Base-by-base conservation (phyloP, 1,284 basidiomycete species). In the Schizopora paradoxa region DNA sequence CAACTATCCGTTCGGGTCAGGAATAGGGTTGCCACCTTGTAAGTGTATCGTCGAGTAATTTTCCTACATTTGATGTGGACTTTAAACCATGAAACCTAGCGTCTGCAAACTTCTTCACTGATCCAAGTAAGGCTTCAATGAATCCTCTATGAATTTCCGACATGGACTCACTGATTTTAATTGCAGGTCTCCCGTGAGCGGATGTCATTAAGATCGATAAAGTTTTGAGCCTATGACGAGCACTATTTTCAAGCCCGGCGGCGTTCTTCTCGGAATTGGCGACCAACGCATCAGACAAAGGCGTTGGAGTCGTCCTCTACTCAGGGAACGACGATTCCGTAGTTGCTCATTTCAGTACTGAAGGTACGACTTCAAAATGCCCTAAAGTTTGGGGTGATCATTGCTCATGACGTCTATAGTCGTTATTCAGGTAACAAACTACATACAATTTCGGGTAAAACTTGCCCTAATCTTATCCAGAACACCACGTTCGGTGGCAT, bases 401-500 rank as follows among this genome's bases (percentile, higher is more conserved):
- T 38, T 47, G 25, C 53, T 8, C 10, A 10, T 31, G 28, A 31
- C 8, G 13, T 45, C 27, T 31, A 19, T 10, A 31, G 28, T 31
- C 69, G 56, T 66, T 47, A 45, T 50, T 46, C 4, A 52, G 82
- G 82, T 82, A 31, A 66, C 73, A 10, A 85, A 84, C 22, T 82
- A 83, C 61, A 79, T 77, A 56, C 31, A 59, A 37, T 38, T 28
- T 29, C 48, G 57, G 66, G 57, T 62, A 61, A 56, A 43, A 8
- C n/a, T 29, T 56, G 46, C 38, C n/a, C n/a, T n/a, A n/a, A n/a
- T 3, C 36, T n/a, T 19, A 22, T 33, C 11, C 47, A 84, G 78
- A 86, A 86, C 54, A 84, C 79, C 6, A 84, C 84, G 0, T 86
- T 86, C 54, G 82, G 82, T 27, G 82, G 79, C 10, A 78, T 79